These are phyloP conservation scores for Fraxinus sp. DNA, from an alignment of 305 asterid genomes.

Conservation along the genomic window DNA sequence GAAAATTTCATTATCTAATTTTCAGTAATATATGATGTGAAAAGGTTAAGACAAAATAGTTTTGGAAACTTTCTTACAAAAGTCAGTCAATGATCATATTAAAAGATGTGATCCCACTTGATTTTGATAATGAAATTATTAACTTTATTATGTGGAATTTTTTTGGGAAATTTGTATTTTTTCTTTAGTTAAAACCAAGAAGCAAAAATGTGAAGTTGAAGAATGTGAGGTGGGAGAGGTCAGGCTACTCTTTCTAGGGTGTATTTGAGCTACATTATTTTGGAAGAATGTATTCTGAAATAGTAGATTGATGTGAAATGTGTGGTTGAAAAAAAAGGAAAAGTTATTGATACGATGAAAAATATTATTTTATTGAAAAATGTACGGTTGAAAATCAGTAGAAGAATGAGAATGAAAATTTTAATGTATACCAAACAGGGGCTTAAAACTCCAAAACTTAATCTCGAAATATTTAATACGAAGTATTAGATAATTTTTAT, in stretches of 20 bases:
- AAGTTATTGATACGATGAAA: no score
- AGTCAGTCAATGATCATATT: constrained; percentile 40
- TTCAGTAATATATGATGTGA: constrained; percentile 25
- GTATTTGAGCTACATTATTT: no score
- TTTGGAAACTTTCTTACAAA: not conserved
- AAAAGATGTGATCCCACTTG: constrained; percentile 41
- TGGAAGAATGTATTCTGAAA: no score
- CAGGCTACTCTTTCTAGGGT: not conserved
- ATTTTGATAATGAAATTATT: not conserved
- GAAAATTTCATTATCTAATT: not conserved
- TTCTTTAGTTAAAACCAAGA: not conserved
- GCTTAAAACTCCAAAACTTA: not conserved
- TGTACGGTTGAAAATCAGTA: no score
- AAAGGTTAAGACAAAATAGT: constrained; percentile 4
- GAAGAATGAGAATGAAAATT: no score
- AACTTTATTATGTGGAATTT: not conserved
- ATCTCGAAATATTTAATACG: not conserved
- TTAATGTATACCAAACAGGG: no score
- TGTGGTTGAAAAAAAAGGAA: no score
- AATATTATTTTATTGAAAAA: no score
- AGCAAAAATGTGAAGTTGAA: not conserved
- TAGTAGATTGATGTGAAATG: no score
- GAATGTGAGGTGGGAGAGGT: not conserved
- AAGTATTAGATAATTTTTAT: not conserved
- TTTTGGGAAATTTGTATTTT: not conserved